Base-by-base conservation (phyloP, 2,329 filamentous ascomycete species). In the Paecilomyces fulvus region DNA sequence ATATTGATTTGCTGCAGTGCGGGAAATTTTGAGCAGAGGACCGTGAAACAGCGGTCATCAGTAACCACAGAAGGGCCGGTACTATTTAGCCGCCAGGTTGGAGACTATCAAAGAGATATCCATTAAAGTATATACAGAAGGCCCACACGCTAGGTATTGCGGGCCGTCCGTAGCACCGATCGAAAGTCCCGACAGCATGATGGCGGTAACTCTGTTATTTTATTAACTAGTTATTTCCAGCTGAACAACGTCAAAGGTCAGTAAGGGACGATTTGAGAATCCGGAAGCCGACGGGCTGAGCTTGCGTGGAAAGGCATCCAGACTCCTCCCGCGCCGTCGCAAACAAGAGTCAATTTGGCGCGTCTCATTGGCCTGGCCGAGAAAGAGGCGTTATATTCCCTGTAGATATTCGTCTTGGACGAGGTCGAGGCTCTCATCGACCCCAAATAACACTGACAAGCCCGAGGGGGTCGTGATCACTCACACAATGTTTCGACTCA, bases 401-500 rank as follows among this genome's bases (percentile, higher is more conserved):
- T 57, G 51, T 50, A 30, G 31, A 33, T 43, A 54, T 30, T 43
- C 37, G 55, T 56, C 56, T 49, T 58, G 60, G 55, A 52, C 58
- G 37, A 55, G 60, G 59, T 58, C 62, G 61, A 63, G 61, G 61
- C 61, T 62, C 59, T 58, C 58, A 60, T 63, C 55, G 62, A 63
- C 62, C 61, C 20, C 46, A 52, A n/a, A 49, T 28, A 23, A 23
- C 48, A 28, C 21, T 25, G 48, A 25, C 21, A 49, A 49, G 48
- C 5, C 25, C 21, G 48, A 49, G 48, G 46, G 21, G 21, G 48
- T 21, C 33, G 20, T 46, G 33, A 30, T 33, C 20, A 14, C 17
- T 50, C 23, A 50, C 37, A 37, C 37, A 17, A 25, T 30, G 17
- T 49, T 21, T 51, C 33, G n/a, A 23, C 28, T 53, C 23, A 17